A percentile compares a stretch with the other conserved stretches of the same genome.
These are phyloP conservation scores for Aspergillus bridgeri DNA, from an alignment of 495 filamentous ascomycete genomes.

Conservation along the genomic window DNA sequence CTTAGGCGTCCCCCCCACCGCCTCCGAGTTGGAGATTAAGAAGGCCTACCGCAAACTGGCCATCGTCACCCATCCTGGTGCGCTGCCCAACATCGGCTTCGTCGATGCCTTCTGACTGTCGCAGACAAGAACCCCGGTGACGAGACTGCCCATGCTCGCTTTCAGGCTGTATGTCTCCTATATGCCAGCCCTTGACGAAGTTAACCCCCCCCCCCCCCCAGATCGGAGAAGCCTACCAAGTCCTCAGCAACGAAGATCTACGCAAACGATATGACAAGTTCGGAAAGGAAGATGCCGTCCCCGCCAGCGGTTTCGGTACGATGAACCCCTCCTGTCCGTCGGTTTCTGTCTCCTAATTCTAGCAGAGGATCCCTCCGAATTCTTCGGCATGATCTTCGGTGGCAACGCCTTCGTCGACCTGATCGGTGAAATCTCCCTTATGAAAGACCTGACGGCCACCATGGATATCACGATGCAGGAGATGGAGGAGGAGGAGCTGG, in stretches of 20 bases:
- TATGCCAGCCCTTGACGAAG: neutral
- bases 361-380: slow-evolving; percentile 87
- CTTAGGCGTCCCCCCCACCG: slow-evolving; percentile 81
- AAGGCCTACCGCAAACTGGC: slow-evolving; percentile 98
- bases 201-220: slow-evolving; percentile 14
- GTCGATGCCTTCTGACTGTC: neutral
- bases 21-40: slow-evolving; percentile 96
- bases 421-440: slow-evolving; percentile 87
- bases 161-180: slow-evolving; percentile 66
- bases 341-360: slow-evolving; percentile 19
- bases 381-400: slow-evolving; percentile 98
- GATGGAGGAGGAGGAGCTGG: slow-evolving; percentile 63
- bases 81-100: neutral
- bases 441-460: slow-evolving; percentile 85
- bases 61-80: slow-evolving; percentile 73
- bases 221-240: slow-evolving; percentile 98
- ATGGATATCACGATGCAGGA: slow-evolving; percentile 86
- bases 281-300: slow-evolving; percentile 89
- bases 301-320: slow-evolving; percentile 81
- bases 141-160: slow-evolving; percentile 86
- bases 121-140: slow-evolving; percentile 97
- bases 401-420: slow-evolving; percentile 92
- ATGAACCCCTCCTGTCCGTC: neutral
- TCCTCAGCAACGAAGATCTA: slow-evolving; percentile 81
- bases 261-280: slow-evolving; percentile 92